A percentile compares a stretch with the other conserved stretches of the same genome.
phyloP scores from a whole-genome alignment of 805 yeast genomes.

The Candida palmyrensis region DNA sequence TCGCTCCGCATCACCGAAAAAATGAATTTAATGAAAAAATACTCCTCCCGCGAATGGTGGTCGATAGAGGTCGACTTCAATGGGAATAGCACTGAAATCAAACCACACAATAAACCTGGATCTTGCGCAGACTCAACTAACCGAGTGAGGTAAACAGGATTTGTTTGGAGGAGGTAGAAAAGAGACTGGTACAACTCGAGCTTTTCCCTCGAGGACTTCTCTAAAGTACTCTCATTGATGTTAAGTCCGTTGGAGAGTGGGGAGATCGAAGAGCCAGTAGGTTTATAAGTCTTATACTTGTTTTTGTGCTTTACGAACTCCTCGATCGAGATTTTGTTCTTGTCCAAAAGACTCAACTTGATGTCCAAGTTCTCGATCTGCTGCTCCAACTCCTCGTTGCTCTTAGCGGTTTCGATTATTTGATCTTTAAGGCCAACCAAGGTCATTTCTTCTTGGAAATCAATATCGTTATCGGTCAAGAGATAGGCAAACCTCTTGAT shows the following conservation, averaged over 20 bases:
- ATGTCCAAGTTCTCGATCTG: constrained; percentile 73
- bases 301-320: constrained; percentile 50
- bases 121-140: constrained; percentile 30
- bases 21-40: constrained; percentile 56
- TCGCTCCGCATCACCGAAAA: constrained; percentile 40
- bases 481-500: constrained; percentile 73
- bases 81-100: constrained; percentile 26
- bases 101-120: constrained; percentile 14
- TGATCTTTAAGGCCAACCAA: constrained; percentile 62
- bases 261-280: constrained; percentile 8
- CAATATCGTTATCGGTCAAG: constrained; percentile 66
- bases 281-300: constrained; percentile 23
- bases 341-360: constrained; percentile 71
- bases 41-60: constrained; percentile 64
- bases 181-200: constrained; percentile 70
- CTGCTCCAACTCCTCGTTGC: constrained; percentile 67
- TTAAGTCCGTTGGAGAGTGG: constrained; percentile 4
- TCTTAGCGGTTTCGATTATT: constrained; percentile 64
- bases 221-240: constrained; percentile 18
- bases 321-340: constrained; percentile 73
- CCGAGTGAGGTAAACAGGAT: constrained; percentile 64
- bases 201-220: constrained; percentile 43
- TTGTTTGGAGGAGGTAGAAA: constrained; percentile 79
- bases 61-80: constrained; percentile 22
- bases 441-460: constrained; percentile 68